phyloP scores from a whole-genome alignment of 495 filamentous ascomycete species.

The Penicillium longicatenatum region DNA sequence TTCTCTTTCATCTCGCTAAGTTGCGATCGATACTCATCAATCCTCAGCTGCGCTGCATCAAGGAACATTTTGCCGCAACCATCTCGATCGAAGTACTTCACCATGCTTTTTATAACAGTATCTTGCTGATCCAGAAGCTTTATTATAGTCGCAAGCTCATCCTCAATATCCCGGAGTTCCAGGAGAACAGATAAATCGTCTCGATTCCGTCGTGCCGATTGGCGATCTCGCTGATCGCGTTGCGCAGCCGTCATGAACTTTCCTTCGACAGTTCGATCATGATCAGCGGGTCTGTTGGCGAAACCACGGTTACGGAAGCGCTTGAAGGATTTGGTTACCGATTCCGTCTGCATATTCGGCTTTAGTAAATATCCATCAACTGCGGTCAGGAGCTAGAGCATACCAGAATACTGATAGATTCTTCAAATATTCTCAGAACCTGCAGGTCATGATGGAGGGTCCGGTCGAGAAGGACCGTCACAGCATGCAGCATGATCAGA shows the following conservation, averaged over 20 bases:
- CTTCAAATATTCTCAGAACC: conserved; percentile 67
- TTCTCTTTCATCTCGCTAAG: conserved; percentile 61
- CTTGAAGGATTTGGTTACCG: conserved; percentile 64
- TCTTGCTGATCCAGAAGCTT: conserved; percentile 62
- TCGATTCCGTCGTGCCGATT: conserved; percentile 56
- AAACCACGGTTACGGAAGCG: conserved; percentile 57
- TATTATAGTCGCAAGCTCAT: conserved; percentile 61
- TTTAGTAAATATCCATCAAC: neutral
- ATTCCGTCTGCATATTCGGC: conserved; percentile 50
- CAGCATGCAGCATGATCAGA: conserved; percentile 61
- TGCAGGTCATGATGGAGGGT: conserved; percentile 62
- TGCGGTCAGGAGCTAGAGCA: neutral
- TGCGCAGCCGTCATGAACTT: conserved; percentile 38
- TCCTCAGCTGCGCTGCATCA: conserved; percentile 50
- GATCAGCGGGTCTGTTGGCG: conserved; percentile 49
- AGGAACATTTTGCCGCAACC: conserved; percentile 44
- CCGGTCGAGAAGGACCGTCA: conserved; percentile 61
- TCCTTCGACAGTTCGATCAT: conserved; percentile 48
- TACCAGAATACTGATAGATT: conserved; percentile 66
- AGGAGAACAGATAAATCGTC: conserved; percentile 65
- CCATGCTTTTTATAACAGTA: conserved; percentile 51
- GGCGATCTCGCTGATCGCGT: conserved; percentile 54
- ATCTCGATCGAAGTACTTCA: conserved; percentile 37
- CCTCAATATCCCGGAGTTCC: conserved; percentile 67
- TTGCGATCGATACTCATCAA: conserved; percentile 59